Conservation (phyloP, 306 rosid genomes). For the Fragaria ananassa region DNA sequence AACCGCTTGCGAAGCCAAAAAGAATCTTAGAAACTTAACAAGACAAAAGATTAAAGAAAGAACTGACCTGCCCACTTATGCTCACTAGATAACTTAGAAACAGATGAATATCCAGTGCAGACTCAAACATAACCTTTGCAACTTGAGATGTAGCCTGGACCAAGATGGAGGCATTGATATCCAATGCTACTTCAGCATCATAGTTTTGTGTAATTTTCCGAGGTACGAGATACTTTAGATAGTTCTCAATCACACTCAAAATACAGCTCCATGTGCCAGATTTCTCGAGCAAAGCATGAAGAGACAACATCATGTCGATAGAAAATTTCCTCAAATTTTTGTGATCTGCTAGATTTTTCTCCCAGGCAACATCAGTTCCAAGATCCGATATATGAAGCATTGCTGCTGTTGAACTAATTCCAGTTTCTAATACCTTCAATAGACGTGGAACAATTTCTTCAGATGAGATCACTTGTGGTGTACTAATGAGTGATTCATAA, state of each 20-base stretch:
- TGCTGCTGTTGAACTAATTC: conserved; percentile 55
- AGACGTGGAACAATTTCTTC: conserved; percentile 63
- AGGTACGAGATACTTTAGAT: conserved; percentile 83
- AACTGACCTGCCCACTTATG: conserved; percentile 79
- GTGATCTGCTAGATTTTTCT: conserved; percentile 56
- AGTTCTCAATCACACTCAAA: conserved; percentile 59
- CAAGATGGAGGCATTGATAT: conserved; percentile 55
- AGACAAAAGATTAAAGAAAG: not conserved
- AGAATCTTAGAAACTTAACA: conserved; percentile 10
- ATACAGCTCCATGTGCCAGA: conserved; percentile 69
- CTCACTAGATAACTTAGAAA: conserved; percentile 80
- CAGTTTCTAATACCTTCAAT: conserved; percentile 70
- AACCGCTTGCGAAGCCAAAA: not conserved
- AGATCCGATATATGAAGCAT: conserved; percentile 33
- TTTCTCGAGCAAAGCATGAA: conserved; percentile 64
- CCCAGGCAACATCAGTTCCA: conserved; percentile 48
- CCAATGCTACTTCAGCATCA: conserved; percentile 45
- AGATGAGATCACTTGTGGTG: conserved; percentile 47
- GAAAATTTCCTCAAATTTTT: conserved; percentile 76
- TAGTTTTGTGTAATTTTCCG: conserved; percentile 42
- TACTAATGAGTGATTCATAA: conserved; percentile 65
- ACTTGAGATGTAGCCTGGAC: conserved; percentile 86
- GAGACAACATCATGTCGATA: conserved; percentile 69
- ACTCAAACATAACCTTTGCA: conserved; percentile 82
- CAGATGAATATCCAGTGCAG: conserved; percentile 76